These are phyloP conservation scores for Ustanciosporium gigantosporum DNA, from an alignment of 1,284 basidiomycete genomes.

Conservation along the genomic window DNA sequence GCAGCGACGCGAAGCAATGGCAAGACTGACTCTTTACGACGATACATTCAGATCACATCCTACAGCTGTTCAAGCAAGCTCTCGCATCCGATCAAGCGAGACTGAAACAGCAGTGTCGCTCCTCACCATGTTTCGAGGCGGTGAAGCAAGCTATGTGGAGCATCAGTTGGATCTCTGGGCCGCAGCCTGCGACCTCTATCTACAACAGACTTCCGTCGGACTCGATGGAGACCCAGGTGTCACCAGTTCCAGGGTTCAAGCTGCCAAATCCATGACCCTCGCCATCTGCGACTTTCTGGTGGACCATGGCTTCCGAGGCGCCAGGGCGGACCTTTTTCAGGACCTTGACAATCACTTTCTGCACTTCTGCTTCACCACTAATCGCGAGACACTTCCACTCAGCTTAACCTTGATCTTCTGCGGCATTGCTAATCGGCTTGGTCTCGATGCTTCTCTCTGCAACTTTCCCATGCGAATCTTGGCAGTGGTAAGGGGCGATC, in stretches of 20 bases:
- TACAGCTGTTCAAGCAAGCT: no score
- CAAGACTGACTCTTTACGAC: background rate
- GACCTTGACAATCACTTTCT: slow-evolving; percentile 46
- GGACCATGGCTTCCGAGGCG: slow-evolving; percentile 27
- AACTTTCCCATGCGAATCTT: slow-evolving; percentile 39
- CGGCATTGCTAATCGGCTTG: slow-evolving; percentile 35
- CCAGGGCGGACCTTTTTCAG: slow-evolving; percentile 10
- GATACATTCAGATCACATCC: no score
- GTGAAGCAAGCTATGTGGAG: slow-evolving; percentile 17
- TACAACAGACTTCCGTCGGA: slow-evolving; percentile 5
- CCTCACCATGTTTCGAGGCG: slow-evolving; percentile 40
- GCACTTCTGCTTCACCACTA: slow-evolving; percentile 36
- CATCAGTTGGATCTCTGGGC: slow-evolving; percentile 33
- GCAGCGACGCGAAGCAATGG: slow-evolving; percentile 39
- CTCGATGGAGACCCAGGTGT: no score
- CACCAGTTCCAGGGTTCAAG: background rate
- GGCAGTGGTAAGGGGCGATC: slow-evolving; percentile 17
- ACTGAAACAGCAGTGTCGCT: slow-evolving; percentile 21
- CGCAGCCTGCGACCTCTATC: slow-evolving; percentile 37
- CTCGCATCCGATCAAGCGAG: background rate
- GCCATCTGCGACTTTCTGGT: slow-evolving; percentile 37
- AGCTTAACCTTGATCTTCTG: slow-evolving; percentile 39
- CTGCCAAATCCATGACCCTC: slow-evolving; percentile 11
- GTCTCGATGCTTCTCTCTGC: slow-evolving; percentile 27
- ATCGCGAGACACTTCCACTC: slow-evolving; percentile 36